Evolutionary conservation across 306 rosid genomes (phyloP).

Genomic region (Prunus armeniaca): DNA sequence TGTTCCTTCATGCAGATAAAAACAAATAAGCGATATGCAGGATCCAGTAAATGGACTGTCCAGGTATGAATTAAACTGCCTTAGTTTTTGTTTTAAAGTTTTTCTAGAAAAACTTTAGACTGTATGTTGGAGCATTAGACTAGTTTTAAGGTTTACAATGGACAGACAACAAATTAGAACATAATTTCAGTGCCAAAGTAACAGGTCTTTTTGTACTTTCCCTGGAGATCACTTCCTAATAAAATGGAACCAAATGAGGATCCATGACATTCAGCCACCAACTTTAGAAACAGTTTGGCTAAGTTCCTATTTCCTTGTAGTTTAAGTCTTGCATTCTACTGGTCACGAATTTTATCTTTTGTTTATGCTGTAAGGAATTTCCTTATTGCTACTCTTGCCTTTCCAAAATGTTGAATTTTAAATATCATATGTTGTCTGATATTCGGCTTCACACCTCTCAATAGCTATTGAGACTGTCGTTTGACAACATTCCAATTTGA

Average conservation of each 20-base stretch:
- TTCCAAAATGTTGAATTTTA: background rate
- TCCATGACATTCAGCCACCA: background rate
- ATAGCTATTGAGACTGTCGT: background rate
- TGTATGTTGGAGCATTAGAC: background rate
- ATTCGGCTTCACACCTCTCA: background rate
- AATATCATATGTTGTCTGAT: background rate
- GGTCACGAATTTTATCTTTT: background rate
- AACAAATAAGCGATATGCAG: slow-evolving; percentile 92
- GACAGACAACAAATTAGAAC: background rate
- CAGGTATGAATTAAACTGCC: slow-evolving; percentile 42
- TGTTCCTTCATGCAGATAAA: slow-evolving; percentile 49
- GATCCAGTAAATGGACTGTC: slow-evolving; percentile 86
- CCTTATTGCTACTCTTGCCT: background rate
- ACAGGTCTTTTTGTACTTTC: background rate
- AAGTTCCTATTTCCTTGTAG: background rate
- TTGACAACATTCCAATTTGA: background rate
- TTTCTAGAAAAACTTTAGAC: background rate
- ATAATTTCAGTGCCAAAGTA: background rate
- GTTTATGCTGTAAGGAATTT: background rate
- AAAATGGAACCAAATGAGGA: background rate
- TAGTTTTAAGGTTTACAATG: background rate
- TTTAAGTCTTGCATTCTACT: background rate
- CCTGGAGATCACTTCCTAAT: background rate
- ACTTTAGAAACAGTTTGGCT: background rate
- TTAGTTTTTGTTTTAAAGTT: background rate